A percentile compares a stretch with the other conserved stretches of the same genome.
Evolutionary conservation across 768 basidiomycete genomes (phyloP).

Genomic region (Leucogyrophana mollusca): DNA sequence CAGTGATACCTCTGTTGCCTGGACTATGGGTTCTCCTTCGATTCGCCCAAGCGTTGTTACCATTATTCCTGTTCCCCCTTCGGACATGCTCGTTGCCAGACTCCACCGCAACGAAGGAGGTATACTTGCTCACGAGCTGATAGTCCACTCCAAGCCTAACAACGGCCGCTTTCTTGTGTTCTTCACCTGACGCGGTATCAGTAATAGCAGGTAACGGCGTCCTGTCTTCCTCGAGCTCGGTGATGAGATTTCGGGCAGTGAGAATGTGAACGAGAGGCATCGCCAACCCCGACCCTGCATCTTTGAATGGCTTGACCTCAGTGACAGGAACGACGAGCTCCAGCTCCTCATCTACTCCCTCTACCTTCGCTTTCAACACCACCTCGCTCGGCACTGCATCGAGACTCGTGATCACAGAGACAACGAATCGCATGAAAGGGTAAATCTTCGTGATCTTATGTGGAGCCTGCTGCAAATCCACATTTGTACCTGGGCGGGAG

Average conservation of each 20-base stretch:
- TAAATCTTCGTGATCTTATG: slow-evolving; percentile 28
- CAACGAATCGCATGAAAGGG: slow-evolving; percentile 31
- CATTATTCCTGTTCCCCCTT: too few relatives aligned
- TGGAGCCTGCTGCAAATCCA: slow-evolving; percentile 31
- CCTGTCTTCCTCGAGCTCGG: slow-evolving; percentile 41
- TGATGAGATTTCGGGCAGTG: slow-evolving; percentile 54
- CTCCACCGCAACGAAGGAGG: slow-evolving; percentile 58
- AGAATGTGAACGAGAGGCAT: slow-evolving; percentile 49
- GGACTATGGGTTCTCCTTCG: too few relatives aligned
- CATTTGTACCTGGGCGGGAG: neutral
- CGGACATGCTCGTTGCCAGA: slow-evolving; percentile 19
- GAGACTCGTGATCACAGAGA: slow-evolving; percentile 30
- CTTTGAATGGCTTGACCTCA: slow-evolving; percentile 23
- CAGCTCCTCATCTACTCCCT: slow-evolving; percentile 18
- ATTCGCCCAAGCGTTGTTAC: too few relatives aligned
- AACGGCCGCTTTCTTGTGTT: slow-evolving; percentile 43
- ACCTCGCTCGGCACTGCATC: slow-evolving; percentile 24
- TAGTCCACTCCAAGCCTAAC: slow-evolving; percentile 50
- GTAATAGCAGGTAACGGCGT: slow-evolving; percentile 32
- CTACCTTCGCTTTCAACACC: slow-evolving; percentile 23
- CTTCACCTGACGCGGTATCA: slow-evolving; percentile 24
- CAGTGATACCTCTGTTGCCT: neutral
- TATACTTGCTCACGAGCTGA: slow-evolving; percentile 49
- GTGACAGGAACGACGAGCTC: slow-evolving; percentile 20
- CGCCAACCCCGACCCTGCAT: slow-evolving; percentile 8